Percentiles rank a stretch among this genome's conserved stretches.
These are phyloP conservation scores for Arabidopsis hybrid DNA, from an alignment of 441 rosid genomes.

Conservation along the genomic window DNA sequence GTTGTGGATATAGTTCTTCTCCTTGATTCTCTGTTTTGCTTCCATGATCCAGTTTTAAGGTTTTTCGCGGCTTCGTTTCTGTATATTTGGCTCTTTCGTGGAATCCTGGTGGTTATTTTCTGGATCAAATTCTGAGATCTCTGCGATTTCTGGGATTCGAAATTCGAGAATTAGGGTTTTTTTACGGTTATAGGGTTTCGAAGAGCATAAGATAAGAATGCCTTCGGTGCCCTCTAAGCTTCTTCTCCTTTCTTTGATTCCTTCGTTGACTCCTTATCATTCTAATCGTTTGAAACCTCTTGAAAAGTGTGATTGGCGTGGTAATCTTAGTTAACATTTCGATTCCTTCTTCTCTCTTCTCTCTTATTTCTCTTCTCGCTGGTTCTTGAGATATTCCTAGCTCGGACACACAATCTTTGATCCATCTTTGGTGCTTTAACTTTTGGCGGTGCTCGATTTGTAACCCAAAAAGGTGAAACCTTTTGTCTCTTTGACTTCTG, in stretches of 20 bases:
- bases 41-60: conserved; percentile 31
- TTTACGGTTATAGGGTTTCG: conserved; percentile 60
- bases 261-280: conserved; percentile 61
- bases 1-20: conserved; percentile 16
- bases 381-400: conserved; percentile 4
- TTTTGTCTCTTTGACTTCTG: conserved; percentile 1
- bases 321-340: conserved; percentile 83
- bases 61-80: not conserved
- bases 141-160: conserved; percentile 16
- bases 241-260: conserved; percentile 50
- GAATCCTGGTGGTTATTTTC: not conserved
- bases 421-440: not conserved
- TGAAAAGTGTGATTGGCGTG: conserved; percentile 90
- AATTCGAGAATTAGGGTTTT: conserved; percentile 46
- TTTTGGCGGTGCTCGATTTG: conserved; percentile 12
- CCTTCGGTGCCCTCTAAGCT: conserved; percentile 64
- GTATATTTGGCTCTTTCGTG: not conserved
- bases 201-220: conserved; percentile 77
- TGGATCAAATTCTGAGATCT: conserved; percentile 29
- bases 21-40: not conserved
- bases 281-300: conserved; percentile 84
- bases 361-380: conserved; percentile 5
- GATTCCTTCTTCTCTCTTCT: not conserved
- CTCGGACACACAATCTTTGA: not conserved
- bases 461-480: conserved; percentile 26